Conservation (phyloP, 176 grass and related monocot species). For the Phyllostachys edulis region DNA sequence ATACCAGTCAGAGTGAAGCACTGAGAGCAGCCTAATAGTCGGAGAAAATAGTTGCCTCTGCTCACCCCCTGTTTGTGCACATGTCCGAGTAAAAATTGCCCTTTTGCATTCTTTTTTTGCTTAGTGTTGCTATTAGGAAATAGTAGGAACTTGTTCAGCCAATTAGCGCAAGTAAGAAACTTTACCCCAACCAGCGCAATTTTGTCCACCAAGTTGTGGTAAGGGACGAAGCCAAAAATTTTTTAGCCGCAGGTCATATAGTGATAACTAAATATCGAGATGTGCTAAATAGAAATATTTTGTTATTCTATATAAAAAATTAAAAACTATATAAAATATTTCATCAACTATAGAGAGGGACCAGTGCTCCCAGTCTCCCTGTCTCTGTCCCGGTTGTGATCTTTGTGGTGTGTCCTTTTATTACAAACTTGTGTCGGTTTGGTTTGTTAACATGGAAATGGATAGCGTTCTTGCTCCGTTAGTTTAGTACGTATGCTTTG, state of each 20-base stretch:
- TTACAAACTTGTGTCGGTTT: background rate
- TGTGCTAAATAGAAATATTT: no score
- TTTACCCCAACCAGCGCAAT: background rate
- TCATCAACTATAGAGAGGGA: no score
- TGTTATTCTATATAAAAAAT: no score
- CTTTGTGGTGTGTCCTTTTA: background rate
- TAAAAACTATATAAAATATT: no score
- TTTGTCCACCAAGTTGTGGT: background rate
- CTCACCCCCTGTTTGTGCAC: slow-evolving; percentile 34
- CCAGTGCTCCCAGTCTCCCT: no score
- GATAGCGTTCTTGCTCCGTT: background rate
- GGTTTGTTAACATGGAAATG: background rate
- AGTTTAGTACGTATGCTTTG: slow-evolving; percentile 8
- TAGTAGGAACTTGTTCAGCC: background rate
- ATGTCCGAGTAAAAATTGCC: slow-evolving; percentile 10
- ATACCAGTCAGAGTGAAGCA: no score
- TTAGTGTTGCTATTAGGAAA: background rate
- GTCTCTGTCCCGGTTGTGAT: background rate
- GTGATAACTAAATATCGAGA: no score
- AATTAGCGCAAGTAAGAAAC: background rate
- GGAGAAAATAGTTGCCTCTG: no score
- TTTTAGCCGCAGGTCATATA: no score
- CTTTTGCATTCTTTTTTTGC: background rate
- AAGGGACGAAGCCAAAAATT: no score
- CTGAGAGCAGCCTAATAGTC: no score